A percentile compares a stretch with the other conserved stretches of the same genome.
These are phyloP conservation scores for Parastagonospora nodorum DNA, from an alignment of 2,329 filamentous ascomycete species.

Conservation along the genomic window DNA sequence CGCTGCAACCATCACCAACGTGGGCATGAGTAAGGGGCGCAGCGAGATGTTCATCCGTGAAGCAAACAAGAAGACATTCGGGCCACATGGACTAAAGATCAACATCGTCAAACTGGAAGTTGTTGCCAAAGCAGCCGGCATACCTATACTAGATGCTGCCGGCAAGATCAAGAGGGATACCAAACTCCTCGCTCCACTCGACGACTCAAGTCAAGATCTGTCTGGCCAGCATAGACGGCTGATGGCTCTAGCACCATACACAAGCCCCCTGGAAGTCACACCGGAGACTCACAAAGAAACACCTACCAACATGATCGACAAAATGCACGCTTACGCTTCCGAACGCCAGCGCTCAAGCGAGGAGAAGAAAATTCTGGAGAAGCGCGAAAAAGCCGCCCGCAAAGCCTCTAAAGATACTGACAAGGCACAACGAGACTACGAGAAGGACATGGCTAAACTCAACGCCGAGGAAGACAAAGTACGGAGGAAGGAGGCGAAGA, in stretches of 20 bases:
- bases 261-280: not conserved
- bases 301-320: not conserved
- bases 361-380: slow-evolving; percentile 1
- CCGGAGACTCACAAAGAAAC: not conserved
- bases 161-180: slow-evolving; percentile 2
- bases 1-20: not conserved
- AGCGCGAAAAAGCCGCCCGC: not conserved
- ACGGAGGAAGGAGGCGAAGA: not conserved
- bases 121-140: slow-evolving; percentile 1
- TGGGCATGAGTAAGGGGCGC: slow-evolving; percentile 2
- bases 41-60: not conserved
- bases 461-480: not conserved
- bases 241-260: slow-evolving; percentile 1
- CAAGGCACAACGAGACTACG: not conserved
- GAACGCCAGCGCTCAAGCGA: slow-evolving; percentile 4
- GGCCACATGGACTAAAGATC: slow-evolving; percentile 1
- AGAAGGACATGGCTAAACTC: slow-evolving; percentile 3
- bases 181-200: not conserved
- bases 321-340: slow-evolving; percentile 2
- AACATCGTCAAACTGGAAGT: slow-evolving; percentile 7
- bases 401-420: not conserved
- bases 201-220: not conserved
- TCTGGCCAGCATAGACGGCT: slow-evolving; percentile 1
- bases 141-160: slow-evolving; percentile 2
- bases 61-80: slow-evolving; percentile 5